Base-by-base conservation (phyloP, 805 yeast species). In the Kodamaea restingae region DNA sequence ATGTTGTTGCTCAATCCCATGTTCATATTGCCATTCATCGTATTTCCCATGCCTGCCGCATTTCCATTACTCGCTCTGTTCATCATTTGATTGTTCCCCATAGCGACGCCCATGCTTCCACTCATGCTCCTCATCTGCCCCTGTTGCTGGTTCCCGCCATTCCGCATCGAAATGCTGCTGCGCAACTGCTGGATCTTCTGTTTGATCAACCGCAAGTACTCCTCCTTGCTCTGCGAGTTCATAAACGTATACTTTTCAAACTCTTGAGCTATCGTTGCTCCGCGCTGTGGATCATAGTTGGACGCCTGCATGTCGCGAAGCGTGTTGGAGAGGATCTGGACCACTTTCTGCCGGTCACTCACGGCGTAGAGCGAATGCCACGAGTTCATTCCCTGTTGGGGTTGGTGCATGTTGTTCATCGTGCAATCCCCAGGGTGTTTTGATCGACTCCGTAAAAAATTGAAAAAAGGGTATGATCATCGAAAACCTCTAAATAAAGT, bases 211-310 rank as follows among this genome's bases (percentile, higher is more conserved):
- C 52, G 63, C 55, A 54, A 69, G 52, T 84, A 84, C 44, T 79
- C 80, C 38, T 73, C 76, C 47, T 78, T 76, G 15, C 76, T 65
- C 7, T 70, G 68, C 9, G 86, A 70, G 41, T 78, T 78, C 40
- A 71, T 69, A 54, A 71, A 83, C 17, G 87, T 75, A 48, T 71
- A 77, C 42, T 78, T 75, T 54, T 84, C 93, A 48, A 80, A 82
- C 51, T 82, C 86, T 49, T 78, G 82, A 3, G 88, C 88, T 49
- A 79, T 58, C 22, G 53, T 45, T 12, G 59, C 54, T 14, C 69
- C 70, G 37, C 62, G 61, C 35, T 59, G 63, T 15, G 59, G 58
- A 41, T 64, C 65, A 39, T 54, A 63, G 39, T 48, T 56, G 27
- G 56, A 44, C 20, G 49, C 57, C 43, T 59, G 71, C 38, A 67